A percentile compares a stretch with the other conserved stretches of the same genome.
Conservation (phyloP, 2,329 filamentous ascomycete species). For the Ophiostoma himal-ulmi region DNA sequence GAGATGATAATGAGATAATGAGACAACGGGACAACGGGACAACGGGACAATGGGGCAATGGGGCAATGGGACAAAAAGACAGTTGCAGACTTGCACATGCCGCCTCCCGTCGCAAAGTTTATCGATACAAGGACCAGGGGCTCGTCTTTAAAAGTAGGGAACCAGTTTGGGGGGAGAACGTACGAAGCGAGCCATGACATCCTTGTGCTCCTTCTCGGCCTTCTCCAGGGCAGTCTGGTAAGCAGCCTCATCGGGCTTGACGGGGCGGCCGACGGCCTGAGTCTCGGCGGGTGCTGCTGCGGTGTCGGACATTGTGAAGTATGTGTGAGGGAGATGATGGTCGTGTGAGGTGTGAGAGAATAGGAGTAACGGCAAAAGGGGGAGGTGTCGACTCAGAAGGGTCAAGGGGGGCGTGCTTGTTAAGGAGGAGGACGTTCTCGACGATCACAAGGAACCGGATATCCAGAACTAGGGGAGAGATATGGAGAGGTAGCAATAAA, state of each 20-base stretch:
- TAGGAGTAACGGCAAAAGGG: conserved; percentile 1
- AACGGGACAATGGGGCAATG: neutral
- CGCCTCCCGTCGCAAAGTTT: conserved; percentile 1
- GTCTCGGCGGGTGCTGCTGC: conserved; percentile 35
- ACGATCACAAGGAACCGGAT: conserved; percentile 8
- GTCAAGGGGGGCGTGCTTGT: neutral
- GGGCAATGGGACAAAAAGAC: neutral
- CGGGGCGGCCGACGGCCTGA: conserved; percentile 56
- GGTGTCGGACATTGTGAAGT: conserved; percentile 43
- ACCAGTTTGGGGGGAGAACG: conserved; percentile 22
- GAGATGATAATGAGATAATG: neutral
- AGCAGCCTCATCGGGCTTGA: conserved; percentile 78
- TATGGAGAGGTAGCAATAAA: neutral
- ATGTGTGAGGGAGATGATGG: neutral
- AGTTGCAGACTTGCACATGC: neutral
- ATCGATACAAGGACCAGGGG: neutral
- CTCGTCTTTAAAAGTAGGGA: neutral
- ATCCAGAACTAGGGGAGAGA: neutral
- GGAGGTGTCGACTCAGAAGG: neutral
- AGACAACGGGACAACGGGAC: neutral
- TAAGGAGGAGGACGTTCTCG: conserved; percentile 3
- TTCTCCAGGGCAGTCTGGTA: conserved; percentile 75
- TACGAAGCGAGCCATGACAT: conserved; percentile 57
- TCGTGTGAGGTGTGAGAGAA: conserved; percentile 8
- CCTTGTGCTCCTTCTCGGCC: conserved; percentile 81